These are phyloP conservation scores for Xylaria intraflava DNA, from an alignment of 495 filamentous ascomycete genomes.

Conservation along the genomic window DNA sequence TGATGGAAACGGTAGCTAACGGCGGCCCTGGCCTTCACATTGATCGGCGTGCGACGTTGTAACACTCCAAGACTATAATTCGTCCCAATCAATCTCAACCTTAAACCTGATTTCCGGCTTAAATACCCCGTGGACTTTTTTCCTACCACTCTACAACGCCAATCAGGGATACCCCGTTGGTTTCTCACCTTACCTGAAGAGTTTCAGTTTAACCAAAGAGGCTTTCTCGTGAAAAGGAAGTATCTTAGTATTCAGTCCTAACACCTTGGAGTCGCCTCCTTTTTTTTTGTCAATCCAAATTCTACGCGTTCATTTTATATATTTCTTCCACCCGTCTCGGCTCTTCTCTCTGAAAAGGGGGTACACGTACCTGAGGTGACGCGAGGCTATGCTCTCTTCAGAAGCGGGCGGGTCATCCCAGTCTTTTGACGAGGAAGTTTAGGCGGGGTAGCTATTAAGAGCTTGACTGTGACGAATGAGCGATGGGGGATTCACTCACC, in stretches of 20 bases:
- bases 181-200: background rate
- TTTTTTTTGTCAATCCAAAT: no score
- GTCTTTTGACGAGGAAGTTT: background rate
- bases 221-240: background rate
- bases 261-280: no score
- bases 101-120: slow-evolving; percentile 4
- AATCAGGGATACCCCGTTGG: background rate
- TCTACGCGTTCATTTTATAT: background rate
- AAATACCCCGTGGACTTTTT: background rate
- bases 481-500: background rate
- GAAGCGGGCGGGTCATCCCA: background rate
- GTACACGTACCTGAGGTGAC: background rate
- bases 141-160: background rate
- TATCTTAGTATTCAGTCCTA: no score
- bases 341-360: background rate
- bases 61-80: slow-evolving; percentile 1
- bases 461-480: slow-evolving; percentile 3
- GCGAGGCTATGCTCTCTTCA: background rate
- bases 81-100: background rate
- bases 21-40: background rate
- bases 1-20: background rate
- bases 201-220: slow-evolving; percentile 1
- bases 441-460: slow-evolving; percentile 4
- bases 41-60: background rate
- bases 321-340: background rate